A percentile compares a stretch with the other conserved stretches of the same genome.
Evolutionary conservation across 106 monocot species (phyloP).

Genomic region (Agapanthus africanus): DNA sequence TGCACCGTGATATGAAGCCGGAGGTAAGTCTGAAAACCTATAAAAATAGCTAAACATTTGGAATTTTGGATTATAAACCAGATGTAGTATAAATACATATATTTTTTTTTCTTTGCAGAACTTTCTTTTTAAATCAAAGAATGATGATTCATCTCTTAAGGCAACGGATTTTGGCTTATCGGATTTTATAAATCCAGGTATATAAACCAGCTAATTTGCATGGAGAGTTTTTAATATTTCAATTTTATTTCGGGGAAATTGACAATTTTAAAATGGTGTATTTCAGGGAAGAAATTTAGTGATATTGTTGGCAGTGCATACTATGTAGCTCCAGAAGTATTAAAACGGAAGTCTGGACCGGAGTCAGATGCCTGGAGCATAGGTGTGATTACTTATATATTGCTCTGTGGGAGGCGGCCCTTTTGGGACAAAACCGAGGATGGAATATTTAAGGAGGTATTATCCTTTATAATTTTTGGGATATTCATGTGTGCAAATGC

Average conservation of each 20-base stretch:
- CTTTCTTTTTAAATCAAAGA: conserved; percentile 88
- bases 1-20: conserved; percentile 96
- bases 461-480: neutral
- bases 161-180: conserved; percentile 98
- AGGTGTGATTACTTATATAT: conserved; percentile 96
- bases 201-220: neutral
- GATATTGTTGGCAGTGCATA: conserved; percentile 97
- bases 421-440: conserved; percentile 98
- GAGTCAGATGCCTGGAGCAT: conserved; percentile 99
- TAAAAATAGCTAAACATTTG: too few relatives aligned
- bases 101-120: conserved; percentile 45
- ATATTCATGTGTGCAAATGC: neutral
- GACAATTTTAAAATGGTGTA: too few relatives aligned
- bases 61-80: too few relatives aligned
- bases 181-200: conserved; percentile 85
- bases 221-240: too few relatives aligned
- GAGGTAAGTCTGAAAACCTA: conserved; percentile 43
- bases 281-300: conserved; percentile 68
- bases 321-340: conserved; percentile 92
- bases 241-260: too few relatives aligned
- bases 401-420: conserved; percentile 85
- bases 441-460: conserved; percentile 91
- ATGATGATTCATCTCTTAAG: conserved; percentile 70
- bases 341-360: conserved; percentile 81
- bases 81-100: neutral